Evolutionary conservation across 805 yeast species (phyloP).

Genomic region (Lipomyces kockii): DNA sequence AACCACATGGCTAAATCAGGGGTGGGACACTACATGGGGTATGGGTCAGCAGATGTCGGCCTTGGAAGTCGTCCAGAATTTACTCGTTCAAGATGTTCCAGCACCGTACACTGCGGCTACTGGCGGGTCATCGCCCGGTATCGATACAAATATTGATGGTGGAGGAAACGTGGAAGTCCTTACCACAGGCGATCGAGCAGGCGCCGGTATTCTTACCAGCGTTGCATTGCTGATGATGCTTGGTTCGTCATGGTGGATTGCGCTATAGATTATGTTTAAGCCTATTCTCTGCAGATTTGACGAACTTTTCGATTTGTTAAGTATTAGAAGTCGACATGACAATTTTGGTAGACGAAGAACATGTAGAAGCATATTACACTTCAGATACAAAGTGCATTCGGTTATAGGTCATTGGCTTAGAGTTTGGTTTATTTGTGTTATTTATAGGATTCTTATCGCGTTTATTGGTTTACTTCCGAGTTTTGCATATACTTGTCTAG

Average conservation of each 20-base stretch:
- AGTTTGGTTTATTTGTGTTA: too few species aligned
- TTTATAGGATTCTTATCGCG: too few species aligned
- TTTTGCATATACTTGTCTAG: too few species aligned
- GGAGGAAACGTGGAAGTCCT: slow-evolving; percentile 37
- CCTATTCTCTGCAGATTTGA: not conserved
- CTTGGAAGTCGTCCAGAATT: slow-evolving; percentile 60
- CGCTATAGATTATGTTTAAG: not conserved
- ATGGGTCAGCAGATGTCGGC: slow-evolving; percentile 92
- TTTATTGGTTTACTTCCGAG: too few species aligned
- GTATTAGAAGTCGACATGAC: not conserved
- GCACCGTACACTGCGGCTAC: slow-evolving; percentile 51
- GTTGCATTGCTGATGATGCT: slow-evolving; percentile 27
- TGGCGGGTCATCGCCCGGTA: slow-evolving; percentile 57
- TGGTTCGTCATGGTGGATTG: slow-evolving; percentile 30
- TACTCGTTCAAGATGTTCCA: slow-evolving; percentile 40
- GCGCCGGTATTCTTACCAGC: slow-evolving; percentile 33
- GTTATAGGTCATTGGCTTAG: too few species aligned
- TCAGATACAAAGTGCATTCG: too few species aligned
- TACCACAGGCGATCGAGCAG: slow-evolving; percentile 30
- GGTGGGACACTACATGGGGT: slow-evolving; percentile 78
- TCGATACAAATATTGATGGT: not conserved
- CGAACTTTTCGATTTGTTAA: too few species aligned
- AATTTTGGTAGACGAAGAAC: not conserved
- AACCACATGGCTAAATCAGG: slow-evolving; percentile 63
- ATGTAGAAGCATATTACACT: too few species aligned